Percentiles rank a stretch among this genome's conserved stretches.
Conservation (phyloP, 176 grass and related monocot genomes). For the Carex kokanica region DNA sequence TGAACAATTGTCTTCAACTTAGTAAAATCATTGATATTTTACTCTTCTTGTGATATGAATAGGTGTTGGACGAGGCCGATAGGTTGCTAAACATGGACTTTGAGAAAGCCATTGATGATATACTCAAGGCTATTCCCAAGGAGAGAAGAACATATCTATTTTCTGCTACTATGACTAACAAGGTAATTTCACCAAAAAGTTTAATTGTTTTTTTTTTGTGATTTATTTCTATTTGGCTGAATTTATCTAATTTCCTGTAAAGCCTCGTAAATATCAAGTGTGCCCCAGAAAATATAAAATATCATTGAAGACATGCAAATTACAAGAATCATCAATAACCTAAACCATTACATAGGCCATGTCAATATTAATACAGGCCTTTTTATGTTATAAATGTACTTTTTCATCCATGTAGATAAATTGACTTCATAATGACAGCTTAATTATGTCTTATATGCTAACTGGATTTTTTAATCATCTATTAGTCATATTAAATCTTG, state of each 20-base stretch:
- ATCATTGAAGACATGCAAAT: not conserved
- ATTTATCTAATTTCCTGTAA: not conserved
- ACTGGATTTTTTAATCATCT: not conserved
- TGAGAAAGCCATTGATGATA: constrained; percentile 87
- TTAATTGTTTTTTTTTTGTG: not conserved
- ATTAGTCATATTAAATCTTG: not conserved
- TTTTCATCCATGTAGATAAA: not conserved
- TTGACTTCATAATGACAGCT: not conserved
- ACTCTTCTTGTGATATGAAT: constrained; percentile 18
- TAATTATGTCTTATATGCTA: not conserved
- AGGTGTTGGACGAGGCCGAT: constrained; percentile 94
- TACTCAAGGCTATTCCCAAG: constrained; percentile 81
- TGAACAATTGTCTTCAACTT: not conserved
- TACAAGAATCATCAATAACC: not conserved
- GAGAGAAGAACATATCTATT: constrained; percentile 81
- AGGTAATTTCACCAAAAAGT: constrained; percentile 35
- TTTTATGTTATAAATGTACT: not conserved
- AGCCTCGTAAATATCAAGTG: not conserved
- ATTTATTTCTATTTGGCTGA: not conserved
- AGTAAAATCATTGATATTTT: constrained; percentile 1
- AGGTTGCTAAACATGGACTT: constrained; percentile 88
- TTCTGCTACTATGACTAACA: constrained; percentile 95
- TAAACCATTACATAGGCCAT: not conserved
- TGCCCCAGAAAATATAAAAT: not conserved
- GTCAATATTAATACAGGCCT: not conserved